Conservation (phyloP, 305 asterid genomes). For the Fraxinus paxiana region DNA sequence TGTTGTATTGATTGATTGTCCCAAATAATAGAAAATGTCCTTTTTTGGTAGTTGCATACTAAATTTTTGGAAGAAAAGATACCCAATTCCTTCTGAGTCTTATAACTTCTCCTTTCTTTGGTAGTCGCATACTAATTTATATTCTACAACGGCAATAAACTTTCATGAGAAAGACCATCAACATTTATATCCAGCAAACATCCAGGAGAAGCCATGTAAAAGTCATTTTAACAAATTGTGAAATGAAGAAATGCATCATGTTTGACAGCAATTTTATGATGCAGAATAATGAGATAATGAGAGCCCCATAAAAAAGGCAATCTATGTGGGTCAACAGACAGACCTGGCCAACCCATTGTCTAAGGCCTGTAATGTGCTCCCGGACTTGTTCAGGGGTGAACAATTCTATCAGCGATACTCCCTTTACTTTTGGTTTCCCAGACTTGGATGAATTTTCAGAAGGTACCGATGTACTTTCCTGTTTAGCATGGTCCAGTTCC, state of each 20-base stretch:
- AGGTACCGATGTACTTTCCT: constrained; percentile 47
- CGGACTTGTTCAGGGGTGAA: constrained; percentile 89
- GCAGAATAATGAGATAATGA: constrained; percentile 5
- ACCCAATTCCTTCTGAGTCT: not conserved
- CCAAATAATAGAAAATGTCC: not conserved
- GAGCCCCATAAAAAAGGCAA: constrained; percentile 8
- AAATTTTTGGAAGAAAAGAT: not conserved
- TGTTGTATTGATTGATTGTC: not conserved
- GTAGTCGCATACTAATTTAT: not conserved
- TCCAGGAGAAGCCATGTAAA: not conserved
- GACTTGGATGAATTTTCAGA: constrained; percentile 65
- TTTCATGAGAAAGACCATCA: not conserved
- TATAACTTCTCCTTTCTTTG: not conserved
- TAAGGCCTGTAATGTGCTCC: constrained; percentile 78
- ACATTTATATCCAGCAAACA: not conserved
- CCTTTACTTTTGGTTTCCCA: constrained; percentile 89
- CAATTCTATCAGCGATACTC: constrained; percentile 90
- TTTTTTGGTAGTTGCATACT: not conserved
- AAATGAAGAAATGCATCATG: constrained; percentile 8
- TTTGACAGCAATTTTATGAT: constrained; percentile 13
- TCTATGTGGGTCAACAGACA: constrained; percentile 23
- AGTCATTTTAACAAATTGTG: not conserved
- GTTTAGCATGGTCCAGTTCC: constrained; percentile 51
- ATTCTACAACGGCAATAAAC: not conserved
- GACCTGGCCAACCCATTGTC: constrained; percentile 99